phyloP scores from a whole-genome alignment of 1,284 basidiomycete genomes.

The Puccinia coronata region DNA sequence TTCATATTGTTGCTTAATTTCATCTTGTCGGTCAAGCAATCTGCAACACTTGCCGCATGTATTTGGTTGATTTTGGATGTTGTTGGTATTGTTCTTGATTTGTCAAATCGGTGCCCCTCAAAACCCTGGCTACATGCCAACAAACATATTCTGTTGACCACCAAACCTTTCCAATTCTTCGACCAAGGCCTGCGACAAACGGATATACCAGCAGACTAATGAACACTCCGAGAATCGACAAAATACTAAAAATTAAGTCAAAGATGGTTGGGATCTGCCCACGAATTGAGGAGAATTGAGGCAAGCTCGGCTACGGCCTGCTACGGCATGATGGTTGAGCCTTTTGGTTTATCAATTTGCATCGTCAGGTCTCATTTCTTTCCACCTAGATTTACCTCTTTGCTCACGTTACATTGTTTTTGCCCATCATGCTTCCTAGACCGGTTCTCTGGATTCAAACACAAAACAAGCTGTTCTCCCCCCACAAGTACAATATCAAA shows the following conservation, averaged over 20 bases:
- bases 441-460: constrained; percentile 45
- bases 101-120: too few relatives aligned
- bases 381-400: background rate
- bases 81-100: too few relatives aligned
- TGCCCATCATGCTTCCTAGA: background rate
- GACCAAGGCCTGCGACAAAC: constrained; percentile 85
- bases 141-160: constrained; percentile 94
- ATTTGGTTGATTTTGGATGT: too few relatives aligned
- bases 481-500: constrained; percentile 75
- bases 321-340: constrained; percentile 92
- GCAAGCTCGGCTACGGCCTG: constrained; percentile 91
- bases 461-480: constrained; percentile 78
- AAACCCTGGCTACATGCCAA: constrained; percentile 88
- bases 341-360: constrained; percentile 90
- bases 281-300: constrained; percentile 84
- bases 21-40: too few relatives aligned
- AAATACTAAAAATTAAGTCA: constrained; percentile 91
- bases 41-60: too few relatives aligned
- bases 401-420: background rate
- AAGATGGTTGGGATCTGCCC: constrained; percentile 78
- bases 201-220: constrained; percentile 93
- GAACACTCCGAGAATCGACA: constrained; percentile 77
- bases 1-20: too few relatives aligned
- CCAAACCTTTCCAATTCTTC: constrained; percentile 88
- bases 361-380: constrained; percentile 50